Evolutionary conservation across 2,329 filamentous ascomycete genomes (phyloP).

Genomic region (Cladobotryum protrusum): DNA sequence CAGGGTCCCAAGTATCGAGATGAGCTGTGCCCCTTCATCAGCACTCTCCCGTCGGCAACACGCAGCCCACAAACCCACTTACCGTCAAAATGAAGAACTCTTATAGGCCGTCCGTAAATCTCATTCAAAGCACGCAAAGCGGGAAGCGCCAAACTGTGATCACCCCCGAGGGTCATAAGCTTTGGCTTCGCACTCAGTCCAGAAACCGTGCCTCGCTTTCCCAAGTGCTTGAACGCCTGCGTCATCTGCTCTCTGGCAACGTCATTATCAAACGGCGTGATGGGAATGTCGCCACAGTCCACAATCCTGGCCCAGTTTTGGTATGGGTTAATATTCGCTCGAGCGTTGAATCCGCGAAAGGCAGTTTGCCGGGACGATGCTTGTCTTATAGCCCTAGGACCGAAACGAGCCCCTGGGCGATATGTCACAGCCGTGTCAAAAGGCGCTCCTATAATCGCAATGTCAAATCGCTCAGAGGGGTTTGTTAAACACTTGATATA

Average conservation of each 20-base stretch:
- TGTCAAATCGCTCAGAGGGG: conserved; percentile 59
- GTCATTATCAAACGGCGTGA: conserved; percentile 80
- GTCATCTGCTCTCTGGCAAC: conserved; percentile 80
- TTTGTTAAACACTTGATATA: conserved; percentile 64
- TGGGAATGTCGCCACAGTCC: conserved; percentile 86
- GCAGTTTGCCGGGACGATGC: conserved; percentile 75
- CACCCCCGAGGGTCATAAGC: conserved; percentile 65
- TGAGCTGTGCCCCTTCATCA: conserved; percentile 38
- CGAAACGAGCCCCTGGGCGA: conserved; percentile 71
- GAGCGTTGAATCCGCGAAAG: conserved; percentile 72
- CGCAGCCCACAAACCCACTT: conserved; percentile 5
- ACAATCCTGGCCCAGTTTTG: conserved; percentile 72
- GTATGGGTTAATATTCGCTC: conserved; percentile 80
- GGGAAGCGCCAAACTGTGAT: conserved; percentile 65
- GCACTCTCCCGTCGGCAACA: background rate
- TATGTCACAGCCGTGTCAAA: conserved; percentile 71
- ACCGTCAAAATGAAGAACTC: conserved; percentile 68
- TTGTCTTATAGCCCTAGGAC: conserved; percentile 78
- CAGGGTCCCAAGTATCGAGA: conserved; percentile 80
- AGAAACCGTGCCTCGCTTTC: conserved; percentile 32
- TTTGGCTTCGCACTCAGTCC: conserved; percentile 38
- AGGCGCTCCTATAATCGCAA: conserved; percentile 65
- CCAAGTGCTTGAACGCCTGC: conserved; percentile 67
- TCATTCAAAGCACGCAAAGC: conserved; percentile 60
- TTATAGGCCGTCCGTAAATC: conserved; percentile 55